Conservation (phyloP, 495 filamentous ascomycete genomes). For the Parathielavia appendiculata region DNA sequence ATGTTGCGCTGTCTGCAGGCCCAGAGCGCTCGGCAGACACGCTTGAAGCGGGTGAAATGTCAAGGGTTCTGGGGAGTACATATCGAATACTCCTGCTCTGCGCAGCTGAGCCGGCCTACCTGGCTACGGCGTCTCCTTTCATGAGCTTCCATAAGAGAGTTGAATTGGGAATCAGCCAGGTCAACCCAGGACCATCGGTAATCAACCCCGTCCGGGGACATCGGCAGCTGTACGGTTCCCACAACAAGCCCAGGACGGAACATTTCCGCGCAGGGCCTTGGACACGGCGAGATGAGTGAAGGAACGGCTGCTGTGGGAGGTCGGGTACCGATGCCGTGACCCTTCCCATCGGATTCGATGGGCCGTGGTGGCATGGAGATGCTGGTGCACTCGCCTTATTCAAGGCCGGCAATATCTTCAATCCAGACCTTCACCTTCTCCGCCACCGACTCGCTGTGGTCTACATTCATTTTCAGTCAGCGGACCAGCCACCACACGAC, state of each 20-base stretch:
- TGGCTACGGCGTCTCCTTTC: background rate
- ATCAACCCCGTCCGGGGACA: background rate
- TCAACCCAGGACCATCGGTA: background rate
- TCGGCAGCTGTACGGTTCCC: background rate
- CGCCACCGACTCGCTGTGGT: constrained; percentile 60
- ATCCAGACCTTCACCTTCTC: constrained; percentile 61
- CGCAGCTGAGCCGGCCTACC: background rate
- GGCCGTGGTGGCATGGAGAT: background rate
- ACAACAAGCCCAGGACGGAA: background rate
- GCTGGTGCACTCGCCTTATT: background rate
- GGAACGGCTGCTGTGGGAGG: background rate
- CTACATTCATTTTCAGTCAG: constrained; percentile 29
- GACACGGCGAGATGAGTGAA: background rate
- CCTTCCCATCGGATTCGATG: no score
- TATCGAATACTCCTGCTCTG: background rate
- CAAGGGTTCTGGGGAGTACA: background rate
- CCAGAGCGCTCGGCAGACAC: background rate
- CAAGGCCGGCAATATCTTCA: constrained; percentile 41
- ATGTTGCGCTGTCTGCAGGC: constrained; percentile 1
- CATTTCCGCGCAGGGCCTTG: background rate
- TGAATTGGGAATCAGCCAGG: background rate
- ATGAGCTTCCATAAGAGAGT: background rate
- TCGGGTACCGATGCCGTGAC: no score
- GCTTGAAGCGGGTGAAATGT: background rate
- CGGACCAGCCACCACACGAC: background rate